Percentiles rank a stretch among this genome's conserved stretches.
These are phyloP conservation scores for Coemansia sp. DNA, from an alignment of 192 early-diverging fungal species.

Conservation along the genomic window DNA sequence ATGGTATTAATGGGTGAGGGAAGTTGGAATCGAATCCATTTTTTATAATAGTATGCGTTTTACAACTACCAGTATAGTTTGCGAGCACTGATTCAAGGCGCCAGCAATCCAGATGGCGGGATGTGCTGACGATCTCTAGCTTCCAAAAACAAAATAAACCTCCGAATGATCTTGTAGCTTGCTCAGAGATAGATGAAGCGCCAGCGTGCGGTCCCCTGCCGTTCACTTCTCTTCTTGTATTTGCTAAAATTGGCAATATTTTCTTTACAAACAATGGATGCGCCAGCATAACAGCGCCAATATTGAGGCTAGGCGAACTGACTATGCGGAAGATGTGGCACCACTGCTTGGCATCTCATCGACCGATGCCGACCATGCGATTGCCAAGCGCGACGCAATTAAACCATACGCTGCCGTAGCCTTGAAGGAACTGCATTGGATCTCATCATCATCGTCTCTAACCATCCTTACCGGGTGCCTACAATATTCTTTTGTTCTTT, in stretches of 20 bases:
- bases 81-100: background rate
- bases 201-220: too few relatives aligned
- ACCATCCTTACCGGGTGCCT: constrained; percentile 5
- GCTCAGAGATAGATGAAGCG: too few relatives aligned
- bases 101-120: too few relatives aligned
- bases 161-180: too few relatives aligned
- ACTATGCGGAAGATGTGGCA: constrained; percentile 8
- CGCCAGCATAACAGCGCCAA: too few relatives aligned
- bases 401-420: constrained; percentile 16
- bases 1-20: constrained; percentile 14
- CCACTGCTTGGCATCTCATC: constrained; percentile 21
- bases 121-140: background rate
- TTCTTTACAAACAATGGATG: too few relatives aligned
- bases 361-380: constrained; percentile 14
- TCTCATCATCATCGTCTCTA: constrained; percentile 24
- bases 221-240: too few relatives aligned
- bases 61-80: background rate
- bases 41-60: background rate
- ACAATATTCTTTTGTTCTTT: background rate
- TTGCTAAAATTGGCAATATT: too few relatives aligned
- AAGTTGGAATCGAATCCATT: background rate
- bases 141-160: background rate
- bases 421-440: constrained; percentile 21
- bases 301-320: too few relatives aligned
- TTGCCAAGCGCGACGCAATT: constrained; percentile 20